Evolutionary conservation across 2,329 filamentous ascomycete genomes (phyloP), one percentile per base, ranked within the genome.

Genomic region (Hirsutella rhossiliensis): DNA sequence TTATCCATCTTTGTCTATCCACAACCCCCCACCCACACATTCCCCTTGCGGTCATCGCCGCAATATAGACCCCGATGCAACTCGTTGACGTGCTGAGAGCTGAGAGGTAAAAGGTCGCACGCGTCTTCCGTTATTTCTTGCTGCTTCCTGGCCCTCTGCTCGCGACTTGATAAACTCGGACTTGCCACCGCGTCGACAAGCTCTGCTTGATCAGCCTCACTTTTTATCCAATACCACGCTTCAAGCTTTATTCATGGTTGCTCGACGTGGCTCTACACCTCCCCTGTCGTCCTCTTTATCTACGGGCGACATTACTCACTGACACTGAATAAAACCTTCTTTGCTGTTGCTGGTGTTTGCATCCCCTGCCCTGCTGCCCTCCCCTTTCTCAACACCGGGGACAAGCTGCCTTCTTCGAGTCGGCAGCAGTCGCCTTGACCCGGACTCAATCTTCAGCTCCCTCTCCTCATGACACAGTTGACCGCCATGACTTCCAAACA

Each of bases 401-500:
- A 11, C 34, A 18, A 36, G 34, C 34, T 36, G 34, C 34, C 8
- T 15, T 9, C 15, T 11, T 15, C 32, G 15, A 4, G 13, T n/a
- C 15, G 34, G 34, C 34, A 18, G 32, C 32, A n/a, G 32, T n/a
- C 8, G 4, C n/a, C 8, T 36, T 17, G 34, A 36, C 34, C 15
- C 34, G 34, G 34, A 11, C 4, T 17, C 34, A 17, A 36, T 15
- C 4, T 9, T 18, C 17, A 18, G 18, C 6, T 8, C 13, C 8
- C 13, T n/a, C 17, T 34, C 32, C 13, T 17, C 34, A 9, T 17
- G 15, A 36, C 34, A 36, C 34, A 36, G 18, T 18, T 17, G 34
- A 7, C 34, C 34, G n/a, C 8, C 15, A 60, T 60, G 58, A 45
- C 53, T 30, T 52, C 57, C 13, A 60, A 60, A 44, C 58, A 62